Conservation (phyloP, 345 rosid genomes). For the Acer yangbiense region DNA sequence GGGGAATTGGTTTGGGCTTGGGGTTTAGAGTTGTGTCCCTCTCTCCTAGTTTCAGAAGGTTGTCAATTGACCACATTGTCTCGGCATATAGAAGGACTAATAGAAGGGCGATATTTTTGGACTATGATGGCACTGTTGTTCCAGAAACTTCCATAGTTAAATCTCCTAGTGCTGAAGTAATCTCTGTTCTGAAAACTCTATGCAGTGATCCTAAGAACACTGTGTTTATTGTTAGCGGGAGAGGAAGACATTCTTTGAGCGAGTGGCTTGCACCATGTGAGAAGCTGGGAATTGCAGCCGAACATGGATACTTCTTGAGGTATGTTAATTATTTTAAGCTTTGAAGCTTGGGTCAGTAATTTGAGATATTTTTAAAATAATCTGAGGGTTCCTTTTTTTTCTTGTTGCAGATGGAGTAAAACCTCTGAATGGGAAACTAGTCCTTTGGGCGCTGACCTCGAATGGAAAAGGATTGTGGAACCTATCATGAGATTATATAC, state of each 20-base stretch:
- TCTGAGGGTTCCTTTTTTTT: not conserved
- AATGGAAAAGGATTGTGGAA: slow-evolving; percentile 75
- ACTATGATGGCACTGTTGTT: slow-evolving; percentile 76
- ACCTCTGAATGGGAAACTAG: slow-evolving; percentile 65
- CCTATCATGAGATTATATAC: slow-evolving; percentile 81
- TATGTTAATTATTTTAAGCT: slow-evolving; percentile 10
- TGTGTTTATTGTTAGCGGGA: slow-evolving; percentile 73
- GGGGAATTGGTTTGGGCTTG: slow-evolving; percentile 80
- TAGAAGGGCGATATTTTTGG: slow-evolving; percentile 77
- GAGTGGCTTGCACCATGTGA: slow-evolving; percentile 77
- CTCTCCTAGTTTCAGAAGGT: slow-evolving; percentile 69
- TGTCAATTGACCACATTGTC: slow-evolving; percentile 60
- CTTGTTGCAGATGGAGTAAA: slow-evolving; percentile 56
- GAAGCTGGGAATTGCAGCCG: slow-evolving; percentile 84
- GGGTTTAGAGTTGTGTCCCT: slow-evolving; percentile 72
- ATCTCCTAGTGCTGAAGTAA: slow-evolving; percentile 59
- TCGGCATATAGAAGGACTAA: slow-evolving; percentile 56
- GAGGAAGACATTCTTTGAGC: slow-evolving; percentile 59
- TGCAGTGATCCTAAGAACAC: slow-evolving; percentile 70
- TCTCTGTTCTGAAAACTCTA: slow-evolving; percentile 54
- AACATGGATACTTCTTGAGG: slow-evolving; percentile 78
- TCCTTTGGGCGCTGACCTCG: slow-evolving; percentile 58
- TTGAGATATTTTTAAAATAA: not conserved
- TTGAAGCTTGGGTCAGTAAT: slow-evolving; percentile 2
- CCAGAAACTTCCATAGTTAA: slow-evolving; percentile 61